phyloP scores from a whole-genome alignment of 768 basidiomycete species.

The Leccinum longicurvipes region DNA sequence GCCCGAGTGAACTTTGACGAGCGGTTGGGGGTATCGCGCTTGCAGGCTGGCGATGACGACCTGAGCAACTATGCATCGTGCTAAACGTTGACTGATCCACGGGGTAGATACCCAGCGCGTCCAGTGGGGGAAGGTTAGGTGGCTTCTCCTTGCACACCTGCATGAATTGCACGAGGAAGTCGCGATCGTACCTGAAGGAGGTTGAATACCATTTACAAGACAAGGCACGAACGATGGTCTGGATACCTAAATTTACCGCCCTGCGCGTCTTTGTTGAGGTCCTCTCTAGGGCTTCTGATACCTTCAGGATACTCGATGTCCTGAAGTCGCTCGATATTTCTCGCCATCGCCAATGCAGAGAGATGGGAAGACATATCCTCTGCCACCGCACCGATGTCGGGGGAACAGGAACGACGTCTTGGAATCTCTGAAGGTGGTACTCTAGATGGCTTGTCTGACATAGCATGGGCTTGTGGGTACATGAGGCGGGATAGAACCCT shows the following conservation, averaged over 20 bases:
- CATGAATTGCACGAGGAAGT: slow-evolving; percentile 98
- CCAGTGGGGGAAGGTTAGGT: slow-evolving; percentile 82
- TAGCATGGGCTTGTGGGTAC: slow-evolving; percentile 38
- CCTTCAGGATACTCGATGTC: slow-evolving; percentile 79
- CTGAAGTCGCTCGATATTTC: slow-evolving; percentile 78
- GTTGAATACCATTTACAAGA: slow-evolving; percentile 4
- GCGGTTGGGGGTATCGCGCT: slow-evolving; percentile 39
- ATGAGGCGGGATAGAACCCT: background rate
- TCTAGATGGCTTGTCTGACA: slow-evolving; percentile 49
- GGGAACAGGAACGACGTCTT: slow-evolving; percentile 60
- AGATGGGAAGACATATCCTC: slow-evolving; percentile 32
- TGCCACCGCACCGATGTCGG: slow-evolving; percentile 60
- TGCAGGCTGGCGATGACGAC: slow-evolving; percentile 50
- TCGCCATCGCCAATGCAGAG: slow-evolving; percentile 75
- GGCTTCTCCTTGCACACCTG: slow-evolving; percentile 94
- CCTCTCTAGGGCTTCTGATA: slow-evolving; percentile 74
- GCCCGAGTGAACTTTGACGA: slow-evolving; percentile 48
- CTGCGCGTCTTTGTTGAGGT: slow-evolving; percentile 79
- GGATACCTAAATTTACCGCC: slow-evolving; percentile 85
- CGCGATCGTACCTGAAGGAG: slow-evolving; percentile 80
- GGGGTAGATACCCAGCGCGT: slow-evolving; percentile 87
- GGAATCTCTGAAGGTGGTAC: slow-evolving; percentile 38
- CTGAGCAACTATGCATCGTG: slow-evolving; percentile 62
- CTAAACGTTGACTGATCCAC: slow-evolving; percentile 49
- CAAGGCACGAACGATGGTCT: background rate